Conservation (phyloP, 2,329 filamentous ascomycete genomes). For the Exophiala lecanii-corni region DNA sequence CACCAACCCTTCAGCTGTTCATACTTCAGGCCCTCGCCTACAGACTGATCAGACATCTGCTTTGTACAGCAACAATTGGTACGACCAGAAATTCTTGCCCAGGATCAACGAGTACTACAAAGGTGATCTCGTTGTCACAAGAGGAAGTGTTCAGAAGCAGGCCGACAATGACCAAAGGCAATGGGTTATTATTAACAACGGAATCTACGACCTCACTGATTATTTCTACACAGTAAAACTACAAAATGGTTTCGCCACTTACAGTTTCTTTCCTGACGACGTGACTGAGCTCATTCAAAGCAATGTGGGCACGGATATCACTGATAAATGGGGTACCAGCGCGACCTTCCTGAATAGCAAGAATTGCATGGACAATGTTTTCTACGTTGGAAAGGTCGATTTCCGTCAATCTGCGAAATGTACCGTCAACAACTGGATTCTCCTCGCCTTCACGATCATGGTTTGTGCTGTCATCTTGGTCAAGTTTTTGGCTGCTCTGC, state of each 20-base stretch:
- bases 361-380: conserved; percentile 76
- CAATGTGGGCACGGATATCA: conserved; percentile 77
- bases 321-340: conserved; percentile 54
- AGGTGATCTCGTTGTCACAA: conserved; percentile 73
- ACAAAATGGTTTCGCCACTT: conserved; percentile 52
- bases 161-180: conserved; percentile 63
- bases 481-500: conserved; percentile 90
- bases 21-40: conserved; percentile 62
- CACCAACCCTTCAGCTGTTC: conserved; percentile 53
- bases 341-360: conserved; percentile 60
- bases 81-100: conserved; percentile 66
- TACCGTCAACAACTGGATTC: conserved; percentile 83
- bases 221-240: conserved; percentile 74
- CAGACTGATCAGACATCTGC: conserved; percentile 54
- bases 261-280: conserved; percentile 67
- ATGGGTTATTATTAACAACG: conserved; percentile 74
- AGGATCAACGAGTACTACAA: conserved; percentile 82
- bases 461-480: conserved; percentile 72
- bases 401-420: conserved; percentile 75
- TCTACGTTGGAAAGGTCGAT: conserved; percentile 77
- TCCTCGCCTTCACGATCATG: conserved; percentile 81
- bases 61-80: conserved; percentile 69
- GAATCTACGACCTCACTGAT: conserved; percentile 83
- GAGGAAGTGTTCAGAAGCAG: conserved; percentile 55
- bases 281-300: conserved; percentile 65